Evolutionary conservation across 768 basidiomycete genomes (phyloP), one percentile per base, ranked within the genome.

Genomic region (Pleurotus cornucopiae): DNA sequence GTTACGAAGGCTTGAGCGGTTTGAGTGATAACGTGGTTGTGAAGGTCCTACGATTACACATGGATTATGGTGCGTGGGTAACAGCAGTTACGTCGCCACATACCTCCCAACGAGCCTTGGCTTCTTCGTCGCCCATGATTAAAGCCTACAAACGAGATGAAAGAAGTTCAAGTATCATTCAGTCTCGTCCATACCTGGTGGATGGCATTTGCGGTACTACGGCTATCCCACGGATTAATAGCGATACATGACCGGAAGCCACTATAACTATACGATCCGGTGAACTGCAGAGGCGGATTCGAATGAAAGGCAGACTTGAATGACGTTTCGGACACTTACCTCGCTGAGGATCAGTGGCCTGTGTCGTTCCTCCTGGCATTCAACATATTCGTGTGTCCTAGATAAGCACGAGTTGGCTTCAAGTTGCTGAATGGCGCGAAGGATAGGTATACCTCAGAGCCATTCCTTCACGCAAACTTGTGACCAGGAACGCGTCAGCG

Each of bases 391-490:
- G 65, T 91, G 89, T 1, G 86, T 85, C 46, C 87, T 61, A 21
- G 6, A 14, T 9, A 4, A n/a, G 21, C 7, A 34, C 9, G 30
- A 34, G 7, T 34, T 34, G 4, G 30, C 11, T 7, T 11, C 2
- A 9, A 2, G 30, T 11, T 34, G 9, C 11, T 7, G 7, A 25
- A 16, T 16, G 48, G 4, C 26, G 5, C 37, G 6, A 11, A 26
- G 30, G 1, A 20, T 14, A 9, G 0, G 20, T 39, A 1, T 9
- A 58, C 60, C 60, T 76, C 49, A 93, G 70, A 7, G 91, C 91
- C 92, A 94, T 94, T 0, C 92, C 92, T 68, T 94, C 92, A 2
- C 92, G 76, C 68, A 94, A 71, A 66, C 87, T 89, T 4, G 89
- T 89, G 18, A 91, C 86, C 60, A 93, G 74, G 71, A 94, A 94